Base-by-base conservation (phyloP, 177 flowering plant genomes). In the Vitis hybrid region DNA sequence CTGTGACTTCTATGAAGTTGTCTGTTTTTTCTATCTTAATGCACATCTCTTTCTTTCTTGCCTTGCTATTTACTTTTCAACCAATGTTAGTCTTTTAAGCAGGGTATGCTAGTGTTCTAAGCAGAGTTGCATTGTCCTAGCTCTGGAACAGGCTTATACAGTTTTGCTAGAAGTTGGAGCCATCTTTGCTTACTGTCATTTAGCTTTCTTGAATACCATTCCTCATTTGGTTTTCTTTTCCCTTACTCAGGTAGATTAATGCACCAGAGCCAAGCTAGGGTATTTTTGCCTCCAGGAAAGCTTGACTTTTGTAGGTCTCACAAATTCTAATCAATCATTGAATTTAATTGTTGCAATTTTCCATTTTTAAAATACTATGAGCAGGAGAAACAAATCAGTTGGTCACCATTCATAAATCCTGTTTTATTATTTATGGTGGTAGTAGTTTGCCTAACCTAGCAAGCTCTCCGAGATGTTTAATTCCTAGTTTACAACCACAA, bases 141-240 rank as follows among this genome's bases (percentile, higher is more conserved):
- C 49, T n/a, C 14, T n/a, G 30, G 71, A 21, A 30, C 66, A 59
- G 64, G 55, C 32, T 64, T 23, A 26, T 62, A 21, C 65, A 79
- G 72, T 75, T 79, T 76, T 72, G 77, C 62, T 68, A 63, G 66
- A 61, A 51, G 55, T 58, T 49, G 74, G 19, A 56, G 64, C 74
- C 26, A 45, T 30, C 50, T 51, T 56, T 57, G 30, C 50, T 49
- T 61, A 61, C 49, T 30, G 15, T 45, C 17, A 23, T 60, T 26
- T 52, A 52, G 69, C 52, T 56, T 40, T 56, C 5, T 15, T 13
- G 15, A 32, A 17, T 15, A 32, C 56, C 12, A 40, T n/a, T 61
- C 26, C 32, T 61, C 2, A 18, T 34, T 71, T 21, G 13, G 17
- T 52, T 3, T 10, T 23, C 11, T 70, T 30, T n/a, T 26, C 15